Conservation (phyloP, 192 early-diverging fungal genomes). For the Coemansia sp. region DNA sequence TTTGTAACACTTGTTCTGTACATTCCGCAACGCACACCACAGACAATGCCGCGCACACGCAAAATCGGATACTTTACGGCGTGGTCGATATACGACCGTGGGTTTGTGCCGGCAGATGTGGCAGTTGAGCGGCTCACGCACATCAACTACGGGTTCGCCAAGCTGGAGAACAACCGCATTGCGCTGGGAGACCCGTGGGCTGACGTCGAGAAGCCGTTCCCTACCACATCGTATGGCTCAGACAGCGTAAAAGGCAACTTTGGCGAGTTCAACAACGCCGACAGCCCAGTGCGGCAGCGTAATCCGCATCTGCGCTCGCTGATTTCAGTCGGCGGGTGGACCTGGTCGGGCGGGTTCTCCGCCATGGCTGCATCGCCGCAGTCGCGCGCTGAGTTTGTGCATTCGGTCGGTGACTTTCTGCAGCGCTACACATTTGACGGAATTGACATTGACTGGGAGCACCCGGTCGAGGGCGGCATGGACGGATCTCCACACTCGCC, state of each 20-base stretch:
- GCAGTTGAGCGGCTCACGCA: conserved; percentile 71
- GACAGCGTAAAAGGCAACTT: conserved; percentile 66
- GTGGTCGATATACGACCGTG: conserved; percentile 74
- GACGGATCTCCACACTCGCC: conserved; percentile 60
- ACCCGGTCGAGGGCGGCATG: conserved; percentile 65
- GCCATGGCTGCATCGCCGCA: conserved; percentile 55
- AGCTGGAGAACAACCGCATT: conserved; percentile 63
- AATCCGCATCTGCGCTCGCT: conserved; percentile 69
- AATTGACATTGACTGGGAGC: conserved; percentile 78
- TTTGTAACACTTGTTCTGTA: conserved; percentile 4
- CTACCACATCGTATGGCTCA: conserved; percentile 47
- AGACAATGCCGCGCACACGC: conserved; percentile 22
- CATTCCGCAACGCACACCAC: conserved; percentile 2
- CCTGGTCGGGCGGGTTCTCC: conserved; percentile 71
- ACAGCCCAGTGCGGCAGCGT: conserved; percentile 48
- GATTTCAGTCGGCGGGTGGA: conserved; percentile 80
- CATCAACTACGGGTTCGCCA: conserved; percentile 79
- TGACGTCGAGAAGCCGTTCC: conserved; percentile 69
- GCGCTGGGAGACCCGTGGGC: conserved; percentile 75
- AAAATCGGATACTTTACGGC: conserved; percentile 56
- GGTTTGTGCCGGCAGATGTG: conserved; percentile 62
- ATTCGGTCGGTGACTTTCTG: conserved; percentile 50
- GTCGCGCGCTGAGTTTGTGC: conserved; percentile 62
- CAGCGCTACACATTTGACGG: conserved; percentile 54
- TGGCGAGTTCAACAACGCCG: conserved; percentile 62